Evolutionary conservation across 768 basidiomycete species (phyloP), one percentile per base, ranked within the genome.

Genomic region (Saitozyma sp.): DNA sequence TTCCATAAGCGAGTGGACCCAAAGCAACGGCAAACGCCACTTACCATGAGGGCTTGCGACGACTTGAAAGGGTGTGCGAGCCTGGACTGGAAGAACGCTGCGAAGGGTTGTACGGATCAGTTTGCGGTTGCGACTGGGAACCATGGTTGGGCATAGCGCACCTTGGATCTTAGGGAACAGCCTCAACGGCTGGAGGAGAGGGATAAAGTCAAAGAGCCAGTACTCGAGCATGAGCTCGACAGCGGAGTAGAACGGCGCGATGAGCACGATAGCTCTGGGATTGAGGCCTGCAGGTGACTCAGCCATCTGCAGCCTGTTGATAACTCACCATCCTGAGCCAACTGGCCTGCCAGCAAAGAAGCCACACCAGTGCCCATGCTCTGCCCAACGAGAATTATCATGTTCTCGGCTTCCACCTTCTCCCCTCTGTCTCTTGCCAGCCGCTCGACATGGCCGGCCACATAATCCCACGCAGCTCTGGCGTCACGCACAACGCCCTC

Each of bases 351-450:
- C 9, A 83, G 76, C 56, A 71, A 82, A 37, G 82, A 82, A 0
- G 79, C 83, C 2, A 97, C 89, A 0, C 88, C 92, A 0, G 93
- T 93, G 1, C 94, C 94, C 11, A 98, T 81, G 66, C 91, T 93
- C 69, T 94, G 92, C 0, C 94, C 94, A 3, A 91, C 82, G 49
- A 98, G 76, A 4, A 92, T 81, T 43, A 96, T 83, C 62, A 87
- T 82, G 42, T 85, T 41, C n/a, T 56, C 80, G 0, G 84, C 78
- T 29, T 76, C 78, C 9, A 86, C 87, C 20, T 37, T 40, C 41
- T 42, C 14, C 37, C 19, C 19, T 46, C 45, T 11, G 13, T 17
- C 29, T 48, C 41, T 50, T 16, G 46, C 38, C 49, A n/a, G 51
- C 14, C 56, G 48, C 43, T 54, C 39, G 14, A 56, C 41, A 8